Evolutionary conservation across 2,329 filamentous ascomycete genomes (phyloP), one percentile per base, ranked within the genome.

Genomic region (Tolypocladium inflatum): DNA sequence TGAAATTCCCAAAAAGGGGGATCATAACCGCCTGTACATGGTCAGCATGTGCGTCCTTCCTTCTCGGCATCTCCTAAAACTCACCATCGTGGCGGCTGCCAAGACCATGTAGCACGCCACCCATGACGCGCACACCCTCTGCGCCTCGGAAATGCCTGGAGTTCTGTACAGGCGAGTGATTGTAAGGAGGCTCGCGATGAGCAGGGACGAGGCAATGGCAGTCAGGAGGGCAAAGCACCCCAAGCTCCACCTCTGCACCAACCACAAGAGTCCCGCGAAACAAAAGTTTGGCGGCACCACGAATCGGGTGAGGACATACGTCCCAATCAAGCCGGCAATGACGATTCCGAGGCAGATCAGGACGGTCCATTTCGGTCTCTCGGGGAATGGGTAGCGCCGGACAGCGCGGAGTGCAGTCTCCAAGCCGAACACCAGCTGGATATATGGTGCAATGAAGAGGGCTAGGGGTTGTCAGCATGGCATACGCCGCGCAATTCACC

Each of bases 241-340:
- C 17, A 78, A 67, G n/a, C 83, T 78, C 71, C 84, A 89, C 63
- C 75, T 77, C 57, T 81, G 76, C 48, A 88, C 74, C 61, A 87
- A 87, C 83, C 83, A 89, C 63, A 88, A 83, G 9, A 90, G 75
- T 7, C 83, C 85, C 30, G 84, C 84, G 64, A 88, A 85, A 71
- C 87, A 90, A 56, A 80, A 77, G 62, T 85, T 79, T 7, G 78
- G 77, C 50, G 85, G 79, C 5, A 74, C 77, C 61, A 80, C 72
- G 55, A 82, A 75, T 57, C 80, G 73, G 19, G 84, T 83, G 33
- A 86, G 79, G 42, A 85, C 72, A 70, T 85, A 86, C 23, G 81
- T 84, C 42, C 73, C 69, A 39, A 88, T 67, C 23, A 81, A 66
- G 58, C 84, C 73, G 52, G 82, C 67, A 21, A 77, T 69, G 33